Evolutionary conservation across 345 rosid genomes (phyloP).

Genomic region (Citrus australasica): DNA sequence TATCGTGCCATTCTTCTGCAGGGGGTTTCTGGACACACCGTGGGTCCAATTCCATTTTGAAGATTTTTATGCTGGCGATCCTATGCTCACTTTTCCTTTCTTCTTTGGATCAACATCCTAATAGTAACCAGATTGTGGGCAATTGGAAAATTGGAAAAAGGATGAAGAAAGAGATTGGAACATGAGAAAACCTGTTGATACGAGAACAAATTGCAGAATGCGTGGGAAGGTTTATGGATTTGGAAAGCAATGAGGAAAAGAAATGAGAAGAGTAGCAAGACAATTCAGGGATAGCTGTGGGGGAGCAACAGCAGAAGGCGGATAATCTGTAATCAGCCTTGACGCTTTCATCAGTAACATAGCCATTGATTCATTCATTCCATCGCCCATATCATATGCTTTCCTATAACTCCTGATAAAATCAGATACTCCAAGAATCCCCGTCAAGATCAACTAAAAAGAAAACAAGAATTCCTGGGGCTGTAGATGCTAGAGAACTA

Average conservation of each 20-base stretch:
- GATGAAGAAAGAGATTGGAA: constrained; percentile 8
- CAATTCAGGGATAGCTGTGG: neutral
- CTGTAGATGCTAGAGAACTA: neutral
- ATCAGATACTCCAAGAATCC: too few species aligned
- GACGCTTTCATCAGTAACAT: constrained; percentile 15
- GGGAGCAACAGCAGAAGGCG: constrained; percentile 5
- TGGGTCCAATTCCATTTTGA: constrained; percentile 28
- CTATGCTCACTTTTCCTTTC: constrained; percentile 26
- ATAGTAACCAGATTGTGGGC: constrained; percentile 17
- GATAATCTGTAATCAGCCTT: constrained; percentile 15
- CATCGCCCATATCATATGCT: neutral
- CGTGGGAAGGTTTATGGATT: constrained; percentile 7
- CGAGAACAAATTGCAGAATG: constrained; percentile 8
- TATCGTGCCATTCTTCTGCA: constrained; percentile 32
- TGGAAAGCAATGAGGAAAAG: constrained; percentile 8
- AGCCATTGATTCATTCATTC: neutral
- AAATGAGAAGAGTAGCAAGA: neutral
- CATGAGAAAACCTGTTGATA: neutral
- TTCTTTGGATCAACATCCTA: constrained; percentile 22
- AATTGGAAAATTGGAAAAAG: constrained; percentile 2
- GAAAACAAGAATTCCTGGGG: too few species aligned
- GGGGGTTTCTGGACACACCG: constrained; percentile 30
- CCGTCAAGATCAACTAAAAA: too few species aligned
- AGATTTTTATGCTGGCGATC: constrained; percentile 16
- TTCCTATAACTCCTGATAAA: neutral